Conservation (phyloP, 1,284 basidiomycete species). For the Apiotrichum domesticum region DNA sequence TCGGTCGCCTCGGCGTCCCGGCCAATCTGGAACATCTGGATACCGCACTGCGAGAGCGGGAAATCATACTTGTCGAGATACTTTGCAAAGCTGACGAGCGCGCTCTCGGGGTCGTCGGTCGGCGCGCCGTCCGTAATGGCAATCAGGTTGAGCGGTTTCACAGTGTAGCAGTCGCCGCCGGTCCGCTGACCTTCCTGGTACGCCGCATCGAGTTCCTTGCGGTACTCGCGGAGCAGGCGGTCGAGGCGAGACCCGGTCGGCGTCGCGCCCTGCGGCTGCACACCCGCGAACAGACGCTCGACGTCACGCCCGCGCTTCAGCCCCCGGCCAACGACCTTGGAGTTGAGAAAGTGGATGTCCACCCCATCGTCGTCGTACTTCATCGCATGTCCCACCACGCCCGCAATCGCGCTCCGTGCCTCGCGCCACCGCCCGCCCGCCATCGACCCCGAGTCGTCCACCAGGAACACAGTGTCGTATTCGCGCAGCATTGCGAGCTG, state of each 20-base stretch:
- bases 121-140: constrained; percentile 36
- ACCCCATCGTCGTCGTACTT: constrained; percentile 40
- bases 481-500: constrained; percentile 32
- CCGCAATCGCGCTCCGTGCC: constrained; percentile 31
- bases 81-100: constrained; percentile 25
- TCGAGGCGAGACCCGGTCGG: constrained; percentile 37
- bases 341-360: constrained; percentile 44
- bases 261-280: constrained; percentile 36
- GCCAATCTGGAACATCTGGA: constrained; percentile 47
- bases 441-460: constrained; percentile 38
- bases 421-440: constrained; percentile 37
- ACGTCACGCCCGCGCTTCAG: constrained; percentile 30
- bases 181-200: not conserved
- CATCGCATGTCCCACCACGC: constrained; percentile 36
- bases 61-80: constrained; percentile 41
- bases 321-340: constrained; percentile 28
- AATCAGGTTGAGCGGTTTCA: constrained; percentile 41
- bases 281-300: constrained; percentile 35
- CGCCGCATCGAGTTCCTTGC: constrained; percentile 30
- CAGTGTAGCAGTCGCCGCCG: constrained; percentile 6
- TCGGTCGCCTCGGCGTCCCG: constrained; percentile 24
- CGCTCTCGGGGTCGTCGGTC: constrained; percentile 33
- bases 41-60: constrained; percentile 44
- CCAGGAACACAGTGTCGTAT: constrained; percentile 43
- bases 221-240: constrained; percentile 36